Evolutionary conservation across 306 rosid species (phyloP).

Genomic region (Castanea sativa): DNA sequence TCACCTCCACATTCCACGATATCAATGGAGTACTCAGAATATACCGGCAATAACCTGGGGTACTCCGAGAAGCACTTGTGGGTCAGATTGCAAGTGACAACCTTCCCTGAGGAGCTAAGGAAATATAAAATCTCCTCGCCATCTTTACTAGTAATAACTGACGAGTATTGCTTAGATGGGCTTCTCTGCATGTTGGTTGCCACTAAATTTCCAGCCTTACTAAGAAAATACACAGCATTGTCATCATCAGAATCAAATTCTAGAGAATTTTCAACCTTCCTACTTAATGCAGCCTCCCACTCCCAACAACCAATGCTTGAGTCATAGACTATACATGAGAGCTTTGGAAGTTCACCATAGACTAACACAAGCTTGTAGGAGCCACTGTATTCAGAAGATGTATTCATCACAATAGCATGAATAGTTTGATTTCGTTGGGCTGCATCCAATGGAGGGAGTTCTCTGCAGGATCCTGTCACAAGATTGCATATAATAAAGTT

Average conservation of each 20-base stretch:
- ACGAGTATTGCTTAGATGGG: conserved; percentile 87
- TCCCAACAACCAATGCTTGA: conserved; percentile 66
- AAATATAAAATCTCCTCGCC: conserved; percentile 66
- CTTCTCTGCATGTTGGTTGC: conserved; percentile 91
- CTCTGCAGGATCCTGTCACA: conserved; percentile 48
- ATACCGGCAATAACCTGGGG: conserved; percentile 76
- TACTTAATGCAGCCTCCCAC: conserved; percentile 43
- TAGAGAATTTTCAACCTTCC: conserved; percentile 37
- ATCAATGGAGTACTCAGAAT: conserved; percentile 83
- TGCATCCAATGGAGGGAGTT: conserved; percentile 59
- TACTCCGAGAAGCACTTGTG: conserved; percentile 60
- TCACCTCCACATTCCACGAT: conserved; percentile 74
- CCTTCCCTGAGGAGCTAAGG: conserved; percentile 71
- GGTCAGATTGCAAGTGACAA: conserved; percentile 69
- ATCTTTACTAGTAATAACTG: conserved; percentile 52
- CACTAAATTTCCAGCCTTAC: conserved; percentile 84
- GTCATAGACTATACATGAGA: conserved; percentile 51
- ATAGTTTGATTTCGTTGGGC: conserved; percentile 43
- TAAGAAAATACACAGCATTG: conserved; percentile 78
- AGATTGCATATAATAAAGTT: conserved; percentile 71
- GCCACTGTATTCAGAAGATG: conserved; percentile 21
- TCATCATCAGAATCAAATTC: conserved; percentile 59
- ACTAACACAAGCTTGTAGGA: conserved; percentile 68
- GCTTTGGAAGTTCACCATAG: conserved; percentile 68
- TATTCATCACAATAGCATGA: conserved; percentile 77